phyloP scores from a whole-genome alignment of 805 yeast genomes.

The Metschnikowia peoriensis region DNA sequence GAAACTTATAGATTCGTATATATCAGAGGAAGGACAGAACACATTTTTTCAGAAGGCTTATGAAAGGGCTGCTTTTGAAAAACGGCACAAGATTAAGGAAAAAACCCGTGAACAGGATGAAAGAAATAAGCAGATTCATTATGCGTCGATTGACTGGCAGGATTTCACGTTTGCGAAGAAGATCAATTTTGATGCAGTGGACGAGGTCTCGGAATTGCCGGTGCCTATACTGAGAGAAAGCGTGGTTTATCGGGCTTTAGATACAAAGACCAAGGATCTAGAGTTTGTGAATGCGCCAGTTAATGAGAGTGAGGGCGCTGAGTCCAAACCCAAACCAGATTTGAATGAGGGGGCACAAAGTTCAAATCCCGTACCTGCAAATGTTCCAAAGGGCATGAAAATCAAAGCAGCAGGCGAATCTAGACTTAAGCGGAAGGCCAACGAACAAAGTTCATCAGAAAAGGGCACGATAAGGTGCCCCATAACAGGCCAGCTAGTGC shows the following conservation, averaged over 20 bases:
- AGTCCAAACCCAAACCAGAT: not conserved
- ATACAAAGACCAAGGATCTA: conserved; percentile 43
- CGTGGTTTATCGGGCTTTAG: conserved; percentile 59
- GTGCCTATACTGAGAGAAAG: conserved; percentile 57
- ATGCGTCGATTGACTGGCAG: conserved; percentile 84
- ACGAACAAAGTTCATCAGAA: conserved; percentile 9
- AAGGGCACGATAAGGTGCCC: conserved; percentile 62
- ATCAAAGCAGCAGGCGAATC: conserved; percentile 72
- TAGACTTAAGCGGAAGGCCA: conserved; percentile 37
- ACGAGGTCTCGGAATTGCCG: conserved; percentile 54
- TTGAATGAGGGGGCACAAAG: no score
- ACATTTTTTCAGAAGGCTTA: conserved; percentile 46
- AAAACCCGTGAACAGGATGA: conserved; percentile 33
- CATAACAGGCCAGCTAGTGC: conserved; percentile 66
- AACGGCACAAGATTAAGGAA: conserved; percentile 36
- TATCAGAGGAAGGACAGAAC: conserved; percentile 24
- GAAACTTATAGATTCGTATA: conserved; percentile 7
- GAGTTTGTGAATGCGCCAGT: conserved; percentile 5
- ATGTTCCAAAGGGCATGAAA: conserved; percentile 52
- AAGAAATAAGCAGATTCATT: conserved; percentile 39
- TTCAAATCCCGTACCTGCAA: conserved; percentile 5
- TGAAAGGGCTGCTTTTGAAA: conserved; percentile 54
- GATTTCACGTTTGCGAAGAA: conserved; percentile 72
- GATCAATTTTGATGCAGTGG: conserved; percentile 61
- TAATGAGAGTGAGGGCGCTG: not conserved